Evolutionary conservation across 2,329 filamentous ascomycete genomes (phyloP).

Genomic region (Fusarium sp.): DNA sequence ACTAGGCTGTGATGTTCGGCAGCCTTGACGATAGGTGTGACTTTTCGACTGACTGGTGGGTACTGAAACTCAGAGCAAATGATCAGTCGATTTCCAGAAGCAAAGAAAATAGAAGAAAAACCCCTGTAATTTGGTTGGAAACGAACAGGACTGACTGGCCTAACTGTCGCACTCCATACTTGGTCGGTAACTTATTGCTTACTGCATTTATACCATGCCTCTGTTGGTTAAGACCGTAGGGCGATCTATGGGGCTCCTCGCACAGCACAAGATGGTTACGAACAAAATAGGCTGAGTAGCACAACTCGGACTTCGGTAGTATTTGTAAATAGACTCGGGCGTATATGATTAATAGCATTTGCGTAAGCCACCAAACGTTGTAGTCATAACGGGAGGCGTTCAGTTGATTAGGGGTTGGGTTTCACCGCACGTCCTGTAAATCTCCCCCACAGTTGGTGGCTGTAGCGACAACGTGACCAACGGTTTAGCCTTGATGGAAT

Average conservation of each 20-base stretch:
- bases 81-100: conserved; percentile 8
- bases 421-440: conserved; percentile 11
- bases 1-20: conserved; percentile 14
- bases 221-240: conserved; percentile 37
- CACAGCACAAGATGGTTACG: not conserved
- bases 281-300: not conserved
- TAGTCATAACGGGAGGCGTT: conserved; percentile 11
- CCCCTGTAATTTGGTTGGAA: not conserved
- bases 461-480: conserved; percentile 26
- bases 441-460: conserved; percentile 19
- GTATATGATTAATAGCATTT: not conserved
- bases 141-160: not conserved
- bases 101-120: not conserved
- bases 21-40: conserved; percentile 2
- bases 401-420: not conserved
- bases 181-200: conserved; percentile 17
- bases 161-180: conserved; percentile 1
- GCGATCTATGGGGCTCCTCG: conserved; percentile 23
- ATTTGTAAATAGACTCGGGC: not conserved
- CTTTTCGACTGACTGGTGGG: not conserved
- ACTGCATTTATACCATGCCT: conserved; percentile 39
- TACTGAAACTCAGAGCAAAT: not conserved
- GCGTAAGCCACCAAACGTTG: conserved; percentile 3
- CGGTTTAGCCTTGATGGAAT: not conserved
- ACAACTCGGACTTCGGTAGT: not conserved